A percentile compares a stretch with the other conserved stretches of the same genome.
Evolutionary conservation across 345 rosid genomes (phyloP).

Genomic region (Rhodomyrtus tomentosa): DNA sequence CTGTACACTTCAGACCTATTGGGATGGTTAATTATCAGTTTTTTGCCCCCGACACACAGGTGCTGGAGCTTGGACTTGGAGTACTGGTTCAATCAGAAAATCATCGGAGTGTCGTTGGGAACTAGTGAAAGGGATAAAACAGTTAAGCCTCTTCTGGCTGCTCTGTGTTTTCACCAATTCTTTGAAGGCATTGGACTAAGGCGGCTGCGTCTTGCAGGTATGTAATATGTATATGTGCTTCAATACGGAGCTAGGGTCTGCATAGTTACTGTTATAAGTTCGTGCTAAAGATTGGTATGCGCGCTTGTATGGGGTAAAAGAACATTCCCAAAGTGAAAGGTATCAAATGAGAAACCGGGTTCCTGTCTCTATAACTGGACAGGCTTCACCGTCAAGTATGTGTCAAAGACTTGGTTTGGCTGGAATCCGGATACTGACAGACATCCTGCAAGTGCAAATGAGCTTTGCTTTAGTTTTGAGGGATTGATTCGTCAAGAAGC

Average conservation of each 20-base stretch:
- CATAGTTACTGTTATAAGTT: neutral
- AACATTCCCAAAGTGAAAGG: neutral
- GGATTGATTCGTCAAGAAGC: neutral
- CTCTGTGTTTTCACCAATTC: slow-evolving; percentile 67
- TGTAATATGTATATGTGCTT: slow-evolving; percentile 11
- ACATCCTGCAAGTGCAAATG: neutral
- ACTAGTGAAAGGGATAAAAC: slow-evolving; percentile 37
- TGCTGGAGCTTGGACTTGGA: slow-evolving; percentile 63
- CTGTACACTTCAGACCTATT: neutral
- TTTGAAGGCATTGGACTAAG: slow-evolving; percentile 76
- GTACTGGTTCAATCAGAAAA: slow-evolving; percentile 65
- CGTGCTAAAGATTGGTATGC: neutral
- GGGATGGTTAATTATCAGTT: neutral
- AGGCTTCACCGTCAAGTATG: neutral
- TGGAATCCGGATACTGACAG: neutral
- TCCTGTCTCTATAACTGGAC: neutral
- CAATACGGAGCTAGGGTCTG: neutral
- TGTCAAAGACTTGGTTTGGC: neutral
- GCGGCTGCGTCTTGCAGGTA: slow-evolving; percentile 68
- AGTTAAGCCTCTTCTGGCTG: slow-evolving; percentile 53
- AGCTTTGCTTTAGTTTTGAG: neutral
- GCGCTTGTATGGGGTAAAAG: neutral
- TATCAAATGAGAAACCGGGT: neutral
- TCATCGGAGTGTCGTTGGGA: slow-evolving; percentile 62
- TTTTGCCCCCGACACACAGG: slow-evolving; percentile 6